These are phyloP conservation scores for Trichosporon faecale DNA, from an alignment of 1,284 basidiomycete genomes.

Conservation along the genomic window DNA sequence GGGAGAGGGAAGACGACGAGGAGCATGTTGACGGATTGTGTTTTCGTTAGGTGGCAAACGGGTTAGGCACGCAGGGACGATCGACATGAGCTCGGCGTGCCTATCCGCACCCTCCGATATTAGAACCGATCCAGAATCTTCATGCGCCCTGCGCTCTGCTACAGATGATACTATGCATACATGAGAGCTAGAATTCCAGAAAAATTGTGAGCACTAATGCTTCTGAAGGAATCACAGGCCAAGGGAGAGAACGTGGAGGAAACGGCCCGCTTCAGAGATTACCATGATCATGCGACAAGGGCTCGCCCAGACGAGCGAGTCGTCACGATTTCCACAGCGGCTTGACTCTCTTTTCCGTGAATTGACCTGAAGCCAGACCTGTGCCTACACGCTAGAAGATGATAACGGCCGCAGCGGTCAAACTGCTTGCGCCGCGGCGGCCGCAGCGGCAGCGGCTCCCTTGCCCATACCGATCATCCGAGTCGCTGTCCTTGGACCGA, in stretches of 20 bases:
- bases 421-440: not conserved
- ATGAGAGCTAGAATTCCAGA: not conserved
- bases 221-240: too few species aligned
- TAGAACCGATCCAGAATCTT: too few species aligned
- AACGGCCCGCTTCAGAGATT: too few species aligned
- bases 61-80: conserved; percentile 1
- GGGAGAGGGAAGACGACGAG: not conserved
- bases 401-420: not conserved
- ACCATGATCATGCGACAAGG: too few species aligned
- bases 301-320: too few species aligned
- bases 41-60: conserved; percentile 8
- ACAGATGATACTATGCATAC: not conserved
- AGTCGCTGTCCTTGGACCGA: conserved; percentile 34
- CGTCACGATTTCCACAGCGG: too few species aligned
- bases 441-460: not conserved
- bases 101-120: not conserved
- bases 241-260: too few species aligned
- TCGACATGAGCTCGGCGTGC: not conserved
- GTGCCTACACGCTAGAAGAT: too few species aligned
- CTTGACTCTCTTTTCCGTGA: too few species aligned
- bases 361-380: too few species aligned
- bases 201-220: not conserved
- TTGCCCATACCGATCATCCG: conserved; percentile 5
- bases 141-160: not conserved
- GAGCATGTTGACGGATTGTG: not conserved